Evolutionary conservation across 768 basidiomycete species (phyloP).

Genomic region (Leccinum fibrillosum): DNA sequence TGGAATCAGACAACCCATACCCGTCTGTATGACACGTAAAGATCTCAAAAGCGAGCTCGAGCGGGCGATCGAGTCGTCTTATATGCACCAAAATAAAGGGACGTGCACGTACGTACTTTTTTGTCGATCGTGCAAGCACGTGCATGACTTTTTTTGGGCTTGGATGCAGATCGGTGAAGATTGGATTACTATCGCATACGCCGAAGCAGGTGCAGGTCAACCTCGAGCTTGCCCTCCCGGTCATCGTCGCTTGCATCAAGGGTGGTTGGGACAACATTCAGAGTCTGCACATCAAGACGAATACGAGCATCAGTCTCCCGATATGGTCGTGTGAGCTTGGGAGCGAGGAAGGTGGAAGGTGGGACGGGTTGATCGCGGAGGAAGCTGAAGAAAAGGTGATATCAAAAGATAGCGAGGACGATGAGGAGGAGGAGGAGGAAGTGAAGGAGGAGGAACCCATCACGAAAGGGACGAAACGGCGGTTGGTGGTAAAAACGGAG

Average conservation of each 20-base stretch:
- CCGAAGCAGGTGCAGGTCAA: constrained; percentile 76
- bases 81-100: constrained; percentile 93
- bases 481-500: constrained; percentile 6
- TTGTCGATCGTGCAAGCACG: not conserved
- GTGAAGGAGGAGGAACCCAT: not conserved
- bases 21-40: constrained; percentile 84
- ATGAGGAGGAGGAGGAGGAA: not conserved
- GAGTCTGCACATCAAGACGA: constrained; percentile 86
- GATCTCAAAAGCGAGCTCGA: constrained; percentile 92
- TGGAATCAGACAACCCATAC: constrained; percentile 73
- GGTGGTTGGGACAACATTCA: constrained; percentile 92
- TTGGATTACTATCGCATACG: constrained; percentile 71
- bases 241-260: constrained; percentile 63
- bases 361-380: constrained; percentile 25
- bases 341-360: constrained; percentile 34
- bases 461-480: constrained; percentile 11
- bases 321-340: constrained; percentile 85
- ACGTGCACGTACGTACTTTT: constrained; percentile 75
- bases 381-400: constrained; percentile 5
- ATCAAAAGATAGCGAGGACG: not conserved
- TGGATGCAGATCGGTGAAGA: constrained; percentile 69
- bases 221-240: constrained; percentile 73
- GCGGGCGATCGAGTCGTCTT: constrained; percentile 88
- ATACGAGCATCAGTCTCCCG: constrained; percentile 78
- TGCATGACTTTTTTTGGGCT: not conserved